Base-by-base conservation (phyloP, 371 early-diverging fungal genomes). In the Syncephalastrum monosporum region DNA sequence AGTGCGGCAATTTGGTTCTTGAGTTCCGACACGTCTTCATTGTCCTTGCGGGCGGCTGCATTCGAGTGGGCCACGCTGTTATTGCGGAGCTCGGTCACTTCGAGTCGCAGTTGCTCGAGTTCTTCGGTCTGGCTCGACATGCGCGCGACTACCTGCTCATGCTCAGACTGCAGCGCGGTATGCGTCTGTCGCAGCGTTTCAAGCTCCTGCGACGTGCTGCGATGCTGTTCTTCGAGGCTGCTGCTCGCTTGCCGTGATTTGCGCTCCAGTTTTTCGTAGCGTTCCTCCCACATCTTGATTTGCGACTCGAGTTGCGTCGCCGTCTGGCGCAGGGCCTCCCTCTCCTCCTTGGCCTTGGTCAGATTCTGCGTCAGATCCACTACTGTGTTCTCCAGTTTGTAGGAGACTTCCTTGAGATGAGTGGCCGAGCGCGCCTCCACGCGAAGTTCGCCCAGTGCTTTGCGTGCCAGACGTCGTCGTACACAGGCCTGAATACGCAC, bases 311-410 rank as follows among this genome's bases (percentile, higher is more conserved):
- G 67, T 5, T 73, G 62, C 13, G 72, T 57, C 46, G 88, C 73
- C 51, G 82, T 82, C 38, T 75, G 61, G 54, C 69, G 67, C 25
- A 91, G 64, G 19, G 71, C 67, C 42, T 82, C 81, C 74, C 84
- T 86, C 64, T 92, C 93, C 55, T 87, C 83, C 49, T 83, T 82
- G 57, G 88, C 82, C 57, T 77, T 74, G 6, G 84, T 86, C 55
- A 96, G 68, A 44, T 74, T 77, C 73, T 92, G 93, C n/a, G 96
- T 94, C 57, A 98, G 79, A 72, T 91, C 94, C 53, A 98, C 87
- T 51, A 99, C 91, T 82, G 96, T 98, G 79, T 86, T 91, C 70
- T 99, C 98, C 7, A 99, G 81, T 71, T 90, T 87, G 74, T 91
- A 90, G 5, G 95, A 92, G 14, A 90, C 83, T 67, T 96, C 94